phyloP scores from a whole-genome alignment of 345 rosid species.

The Iberis pinnata region DNA sequence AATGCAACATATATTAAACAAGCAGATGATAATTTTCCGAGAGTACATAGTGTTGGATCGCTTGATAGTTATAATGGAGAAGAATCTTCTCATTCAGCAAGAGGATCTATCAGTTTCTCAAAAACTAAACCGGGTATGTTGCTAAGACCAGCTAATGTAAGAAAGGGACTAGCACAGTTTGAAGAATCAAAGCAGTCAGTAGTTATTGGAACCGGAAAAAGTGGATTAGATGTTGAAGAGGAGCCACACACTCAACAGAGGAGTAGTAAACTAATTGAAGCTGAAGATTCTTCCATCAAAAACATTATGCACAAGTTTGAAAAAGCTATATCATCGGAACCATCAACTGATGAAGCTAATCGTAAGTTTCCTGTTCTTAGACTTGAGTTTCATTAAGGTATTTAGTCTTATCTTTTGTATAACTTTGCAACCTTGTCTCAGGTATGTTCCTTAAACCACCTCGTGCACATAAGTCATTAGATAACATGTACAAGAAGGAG shows the following conservation, averaged over 20 bases:
- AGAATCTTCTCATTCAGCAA: slow-evolving; percentile 40
- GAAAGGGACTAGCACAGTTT: slow-evolving; percentile 44
- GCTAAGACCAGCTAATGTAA: slow-evolving; percentile 73
- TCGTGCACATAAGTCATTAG: slow-evolving; percentile 45
- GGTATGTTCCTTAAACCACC: slow-evolving; percentile 82
- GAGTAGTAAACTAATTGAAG: slow-evolving; percentile 35
- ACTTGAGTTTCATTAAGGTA: slow-evolving; percentile 2
- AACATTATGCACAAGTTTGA: slow-evolving; percentile 36
- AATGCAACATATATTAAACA: slow-evolving; percentile 33
- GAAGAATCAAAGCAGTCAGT: slow-evolving; percentile 44
- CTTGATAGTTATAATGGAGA: slow-evolving; percentile 44
- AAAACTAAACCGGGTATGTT: slow-evolving; percentile 84
- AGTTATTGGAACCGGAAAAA: slow-evolving; percentile 30
- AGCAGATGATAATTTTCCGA: slow-evolving; percentile 34
- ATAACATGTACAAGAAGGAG: slow-evolving; percentile 38
- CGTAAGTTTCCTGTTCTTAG: slow-evolving; percentile 40
- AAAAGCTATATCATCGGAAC: slow-evolving; percentile 35
- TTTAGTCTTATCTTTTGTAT: neutral
- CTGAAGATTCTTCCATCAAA: slow-evolving; percentile 35
- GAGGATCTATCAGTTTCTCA: slow-evolving; percentile 59
- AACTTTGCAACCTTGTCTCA: slow-evolving; percentile 24
- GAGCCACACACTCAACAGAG: slow-evolving; percentile 33
- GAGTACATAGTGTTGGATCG: slow-evolving; percentile 33
- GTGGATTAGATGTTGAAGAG: slow-evolving; percentile 24
- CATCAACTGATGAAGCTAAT: slow-evolving; percentile 36